Base-by-base conservation (phyloP, 1,139 yeast genomes). In the Sugiyamaella xylanicola region DNA sequence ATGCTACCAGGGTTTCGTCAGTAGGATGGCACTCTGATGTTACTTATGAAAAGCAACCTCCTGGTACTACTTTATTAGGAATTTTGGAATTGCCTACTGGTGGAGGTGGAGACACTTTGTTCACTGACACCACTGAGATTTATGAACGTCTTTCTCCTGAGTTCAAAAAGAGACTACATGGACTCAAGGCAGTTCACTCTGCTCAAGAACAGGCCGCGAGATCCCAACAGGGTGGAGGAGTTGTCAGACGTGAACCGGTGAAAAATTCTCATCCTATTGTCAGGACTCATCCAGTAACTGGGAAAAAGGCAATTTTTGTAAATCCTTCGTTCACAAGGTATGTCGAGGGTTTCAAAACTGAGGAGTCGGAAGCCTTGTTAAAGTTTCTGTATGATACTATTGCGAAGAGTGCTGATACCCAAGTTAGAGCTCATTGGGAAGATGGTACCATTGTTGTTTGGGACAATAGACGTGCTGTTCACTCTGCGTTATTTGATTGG, bases 381-480 rank as follows among this genome's bases (percentile, higher is more conserved):
- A 72, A 74, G 42, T 82, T 82, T 68, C 74, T 82, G 62, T 79
- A 74, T 66, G 71, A 72, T 55, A 80, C 76, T 63, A 74, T 82
- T 52, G 78, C 77, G 57, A 71, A 66, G 56, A 70, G 81, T 17
- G 79, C 77, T 53, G 86, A 82, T 64, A 74, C 82, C 61, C 85
- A 81, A 59, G 75, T 79, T 59, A 75, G 86, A 67, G 84, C 81
- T 16, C 76, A 72, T 61, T 82, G 85, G 84, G 83, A 81, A 65
- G 80, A 80, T 50, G 78, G 77, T 37, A 73, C 85, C 21, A 83
- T 82, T 45, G 84, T 80, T 19, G 76, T 81, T 50, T 82, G 90
- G 87, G 91, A 86, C 65, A 85, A 85, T 71, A 77, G 91, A 70
- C 74, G 85, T 63, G 81, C 82, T 35, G 72, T 78, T 42, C 91